Evolutionary conservation across 225 moss, liverwort and hornwort genomes (phyloP).

Genomic region (Bryoerythrophyllum caledonicum): DNA sequence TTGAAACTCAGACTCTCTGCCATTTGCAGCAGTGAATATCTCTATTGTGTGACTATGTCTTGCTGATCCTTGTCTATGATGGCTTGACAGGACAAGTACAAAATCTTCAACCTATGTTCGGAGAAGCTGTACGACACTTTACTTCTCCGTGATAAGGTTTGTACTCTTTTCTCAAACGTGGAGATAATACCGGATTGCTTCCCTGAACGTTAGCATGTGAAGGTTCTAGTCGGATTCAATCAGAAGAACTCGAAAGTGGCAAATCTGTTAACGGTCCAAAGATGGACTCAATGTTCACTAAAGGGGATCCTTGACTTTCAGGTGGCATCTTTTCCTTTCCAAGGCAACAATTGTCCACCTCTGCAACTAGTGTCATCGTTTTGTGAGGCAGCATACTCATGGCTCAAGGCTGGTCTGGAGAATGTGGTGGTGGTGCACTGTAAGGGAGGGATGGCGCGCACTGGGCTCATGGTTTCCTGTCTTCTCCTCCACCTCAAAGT

Average conservation of each 20-base stretch:
- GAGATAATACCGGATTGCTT: neutral
- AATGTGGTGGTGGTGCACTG: slow-evolving; percentile 99
- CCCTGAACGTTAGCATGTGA: neutral
- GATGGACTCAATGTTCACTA: neutral
- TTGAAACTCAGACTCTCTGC: neutral
- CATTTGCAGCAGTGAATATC: too few relatives aligned
- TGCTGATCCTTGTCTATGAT: slow-evolving; percentile 11
- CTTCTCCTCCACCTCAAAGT: slow-evolving; percentile 96
- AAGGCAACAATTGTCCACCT: slow-evolving; percentile 85
- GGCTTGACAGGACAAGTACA: slow-evolving; percentile 73
- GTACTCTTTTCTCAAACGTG: neutral
- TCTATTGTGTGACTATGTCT: too few relatives aligned
- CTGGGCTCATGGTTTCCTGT: slow-evolving; percentile 93
- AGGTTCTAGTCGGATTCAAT: neutral
- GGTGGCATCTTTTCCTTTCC: slow-evolving; percentile 89
- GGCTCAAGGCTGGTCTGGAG: slow-evolving; percentile 88
- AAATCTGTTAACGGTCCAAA: neutral
- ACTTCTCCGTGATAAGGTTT: slow-evolving; percentile 84
- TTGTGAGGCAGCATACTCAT: slow-evolving; percentile 80
- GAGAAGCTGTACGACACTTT: slow-evolving; percentile 91
- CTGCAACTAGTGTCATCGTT: slow-evolving; percentile 69
- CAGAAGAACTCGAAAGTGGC: neutral
- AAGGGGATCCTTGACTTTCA: slow-evolving; percentile 30
- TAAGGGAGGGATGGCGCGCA: slow-evolving; percentile 94
- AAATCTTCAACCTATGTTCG: slow-evolving; percentile 90